A percentile compares a stretch with the other conserved stretches of the same genome.
Conservation (phyloP, 2,329 filamentous ascomycete species). For the Shiraia bambusicola region DNA sequence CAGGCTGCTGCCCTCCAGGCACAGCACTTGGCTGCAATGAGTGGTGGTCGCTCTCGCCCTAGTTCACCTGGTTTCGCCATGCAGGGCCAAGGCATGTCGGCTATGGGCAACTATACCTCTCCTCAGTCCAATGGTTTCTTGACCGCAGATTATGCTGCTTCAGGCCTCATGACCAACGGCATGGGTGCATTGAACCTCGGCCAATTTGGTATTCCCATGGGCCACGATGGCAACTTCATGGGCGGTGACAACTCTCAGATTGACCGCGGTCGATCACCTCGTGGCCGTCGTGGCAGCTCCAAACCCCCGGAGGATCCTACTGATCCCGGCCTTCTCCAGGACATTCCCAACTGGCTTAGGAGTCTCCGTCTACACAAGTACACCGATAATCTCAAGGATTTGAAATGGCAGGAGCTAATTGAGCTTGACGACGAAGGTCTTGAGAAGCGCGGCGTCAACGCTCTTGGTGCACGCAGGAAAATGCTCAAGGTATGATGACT, state of each 20-base stretch:
- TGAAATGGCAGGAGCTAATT: conserved; percentile 92
- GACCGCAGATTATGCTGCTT: conserved; percentile 77
- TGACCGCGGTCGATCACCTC: conserved; percentile 83
- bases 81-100: conserved; percentile 62
- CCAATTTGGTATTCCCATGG: conserved; percentile 60
- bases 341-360: conserved; percentile 94
- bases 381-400: conserved; percentile 94
- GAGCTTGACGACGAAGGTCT: conserved; percentile 91
- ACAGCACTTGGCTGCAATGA: conserved; percentile 81
- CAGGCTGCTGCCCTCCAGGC: conserved; percentile 57
- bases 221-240: conserved; percentile 72
- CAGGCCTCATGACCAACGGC: conserved; percentile 69
- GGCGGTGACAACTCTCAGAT: conserved; percentile 79
- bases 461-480: conserved; percentile 90
- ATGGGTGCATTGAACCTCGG: conserved; percentile 71
- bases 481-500: conserved; percentile 77
- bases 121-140: conserved; percentile 95
- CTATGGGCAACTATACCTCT: conserved; percentile 71
- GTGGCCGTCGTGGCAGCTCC: conserved; percentile 88
- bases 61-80: conserved; percentile 85
- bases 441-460: conserved; percentile 91
- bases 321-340: conserved; percentile 83
- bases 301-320: conserved; percentile 98
- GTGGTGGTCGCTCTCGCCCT: conserved; percentile 80
- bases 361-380: conserved; percentile 97